Base-by-base conservation (phyloP, 768 basidiomycete species). In the Podaxis rugospora region DNA sequence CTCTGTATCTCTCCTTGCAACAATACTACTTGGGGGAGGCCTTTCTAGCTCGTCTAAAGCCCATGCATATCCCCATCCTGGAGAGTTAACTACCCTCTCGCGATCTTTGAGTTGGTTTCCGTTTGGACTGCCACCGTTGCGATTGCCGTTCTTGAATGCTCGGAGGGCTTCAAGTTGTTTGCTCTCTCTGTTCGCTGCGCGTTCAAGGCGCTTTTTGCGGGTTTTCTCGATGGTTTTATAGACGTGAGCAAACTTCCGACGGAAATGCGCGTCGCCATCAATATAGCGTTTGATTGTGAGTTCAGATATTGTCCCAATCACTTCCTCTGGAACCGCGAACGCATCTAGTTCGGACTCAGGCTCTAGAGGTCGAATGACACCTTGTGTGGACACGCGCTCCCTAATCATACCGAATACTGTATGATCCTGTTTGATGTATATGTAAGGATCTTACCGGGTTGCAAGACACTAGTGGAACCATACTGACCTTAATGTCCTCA, bases 11-110 rank as follows among this genome's bases (percentile, higher is more conserved):
- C 94, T 75, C 59, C 95, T 78, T n/a, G 91, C 87, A 35, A 92
- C 91, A 65, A 98, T 93, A 56, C 93, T 95, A 66, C 89, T 92
- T 2, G 95, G 91, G 3, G 96, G 96, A 2, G 96, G 96, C 18
- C 80, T 78, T 74, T 97, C 95, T 54, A 83, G 76, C 14, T 79
- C 84, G 63, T 92, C 88, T 59, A 93, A 72, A 5, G 88, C 93
- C 94, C 91, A 98, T 18, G 87, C 85, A 88, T 92, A 94, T 28
- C 79, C 83, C 88, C 87, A 90, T 63, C 80, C 84, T 28, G 81
- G 78, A 5, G 76, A 78, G 44, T 76, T 75, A 57, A 72, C 69
- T 42, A 80, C 66, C 49, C 70, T 74, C 44, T 75, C 75, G 62
- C 80, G 58, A 71, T 44, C 36, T 62, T 59, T 66, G 37, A 7